phyloP scores from a whole-genome alignment of 148 eudicot species.

The Oxyria digyna region DNA sequence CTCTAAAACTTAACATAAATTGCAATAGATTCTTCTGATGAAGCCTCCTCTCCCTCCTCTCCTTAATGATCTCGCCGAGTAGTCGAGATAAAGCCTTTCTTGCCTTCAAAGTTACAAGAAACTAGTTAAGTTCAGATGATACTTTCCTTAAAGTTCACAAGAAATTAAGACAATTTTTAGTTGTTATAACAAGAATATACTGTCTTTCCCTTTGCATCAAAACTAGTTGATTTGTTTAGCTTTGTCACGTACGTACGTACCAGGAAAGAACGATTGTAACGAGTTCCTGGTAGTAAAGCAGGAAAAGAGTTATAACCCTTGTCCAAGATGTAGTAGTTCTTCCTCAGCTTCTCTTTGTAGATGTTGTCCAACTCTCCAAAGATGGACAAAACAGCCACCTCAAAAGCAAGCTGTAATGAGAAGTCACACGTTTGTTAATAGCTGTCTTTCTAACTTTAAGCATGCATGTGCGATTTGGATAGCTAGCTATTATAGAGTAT shows the following conservation, averaged over 20 bases:
- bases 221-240: too few species aligned
- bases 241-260: constrained; percentile 9
- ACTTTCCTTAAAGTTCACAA: too few species aligned
- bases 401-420: constrained; percentile 26
- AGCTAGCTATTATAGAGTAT: too few species aligned
- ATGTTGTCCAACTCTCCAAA: constrained; percentile 27
- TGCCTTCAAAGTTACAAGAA: constrained; percentile 25
- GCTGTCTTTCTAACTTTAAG: too few species aligned
- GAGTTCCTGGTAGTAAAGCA: constrained; percentile 29
- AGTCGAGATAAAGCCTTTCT: constrained; percentile 42
- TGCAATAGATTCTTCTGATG: constrained; percentile 43
- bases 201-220: too few species aligned
- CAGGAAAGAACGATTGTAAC: constrained; percentile 23
- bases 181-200: too few species aligned
- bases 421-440: too few species aligned
- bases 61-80: constrained; percentile 41
- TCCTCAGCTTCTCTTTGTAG: constrained; percentile 21
- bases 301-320: constrained; percentile 48
- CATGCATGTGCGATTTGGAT: too few species aligned
- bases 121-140: too few species aligned
- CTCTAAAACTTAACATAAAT: constrained; percentile 47
- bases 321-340: constrained; percentile 30
- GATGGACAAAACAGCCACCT: constrained; percentile 31
- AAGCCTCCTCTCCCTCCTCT: constrained; percentile 49
- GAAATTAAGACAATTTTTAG: too few species aligned